These are phyloP conservation scores for Salvia splendens DNA, from an alignment of 257 asterid species.

Conservation along the genomic window DNA sequence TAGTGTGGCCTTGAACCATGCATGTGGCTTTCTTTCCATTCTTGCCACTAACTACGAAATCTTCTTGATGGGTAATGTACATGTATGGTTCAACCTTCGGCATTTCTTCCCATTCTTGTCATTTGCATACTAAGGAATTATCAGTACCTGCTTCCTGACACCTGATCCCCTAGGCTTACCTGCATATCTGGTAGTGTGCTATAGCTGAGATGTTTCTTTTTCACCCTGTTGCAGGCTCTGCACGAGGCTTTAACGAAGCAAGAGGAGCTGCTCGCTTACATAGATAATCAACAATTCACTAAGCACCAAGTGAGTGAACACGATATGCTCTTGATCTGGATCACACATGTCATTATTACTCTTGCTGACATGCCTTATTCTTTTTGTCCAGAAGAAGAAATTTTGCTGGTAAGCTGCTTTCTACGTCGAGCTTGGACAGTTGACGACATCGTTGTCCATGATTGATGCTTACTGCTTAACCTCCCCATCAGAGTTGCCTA, in stretches of 20 bases:
- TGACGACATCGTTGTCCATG: conserved; percentile 16
- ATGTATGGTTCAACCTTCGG: too few species aligned
- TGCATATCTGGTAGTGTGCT: neutral
- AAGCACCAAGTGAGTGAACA: conserved; percentile 47
- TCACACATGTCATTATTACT: neutral
- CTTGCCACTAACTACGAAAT: neutral
- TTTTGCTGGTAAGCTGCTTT: conserved; percentile 50
- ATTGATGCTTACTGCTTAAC: conserved; percentile 16
- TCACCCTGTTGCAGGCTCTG: conserved; percentile 50
- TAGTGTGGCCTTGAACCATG: neutral
- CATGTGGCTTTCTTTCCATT: neutral
- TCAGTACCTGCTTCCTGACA: neutral
- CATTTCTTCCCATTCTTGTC: too few species aligned
- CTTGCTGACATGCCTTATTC: conserved; percentile 26
- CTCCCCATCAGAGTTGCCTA: conserved; percentile 21
- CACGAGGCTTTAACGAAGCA: conserved; percentile 74
- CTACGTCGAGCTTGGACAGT: conserved; percentile 27
- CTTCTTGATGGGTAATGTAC: too few species aligned
- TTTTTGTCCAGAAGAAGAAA: conserved; percentile 55
- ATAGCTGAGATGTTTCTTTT: too few species aligned
- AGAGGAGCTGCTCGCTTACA: conserved; percentile 78
- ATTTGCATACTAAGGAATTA: too few species aligned
- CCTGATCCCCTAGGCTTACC: too few species aligned
- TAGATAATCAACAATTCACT: conserved; percentile 60
- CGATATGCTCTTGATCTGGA: conserved; percentile 10